Evolutionary conservation across 1,139 yeast species (phyloP), one percentile per base, ranked within the genome.

Genomic region (Pichia sp.): DNA sequence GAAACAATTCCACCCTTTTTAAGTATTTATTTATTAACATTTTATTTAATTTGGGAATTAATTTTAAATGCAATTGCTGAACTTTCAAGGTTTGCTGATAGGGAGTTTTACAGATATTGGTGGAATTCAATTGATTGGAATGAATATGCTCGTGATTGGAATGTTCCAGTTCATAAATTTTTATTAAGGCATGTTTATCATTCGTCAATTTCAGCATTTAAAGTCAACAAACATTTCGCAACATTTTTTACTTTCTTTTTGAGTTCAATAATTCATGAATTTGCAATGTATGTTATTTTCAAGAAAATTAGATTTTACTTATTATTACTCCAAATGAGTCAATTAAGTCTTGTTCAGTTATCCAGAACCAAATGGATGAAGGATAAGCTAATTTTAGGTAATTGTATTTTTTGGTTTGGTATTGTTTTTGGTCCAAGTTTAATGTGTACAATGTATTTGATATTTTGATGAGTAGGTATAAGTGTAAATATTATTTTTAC

Each of bases 61-160:
- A 92, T 90, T 44, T 67, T 90, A 53, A 90, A 89, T 59, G 83
- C 84, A 20, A 77, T 92, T 55, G 97, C 96, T 0, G 98, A 92
- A 61, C 68, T 92, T 37, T 82, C 95, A 22, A 58, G 74, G 43
- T 92, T 82, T 64, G 96, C 90, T 2, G 97, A 92, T 61, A 76
- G 98, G 37, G 86, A 84, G 54, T 92, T 92, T 62, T 92, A 92
- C 58, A 95, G 95, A 4, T 87, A 89, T 37, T 92, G 98, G 98
- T 92, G 97, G 98, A 87, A 92, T 55, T 86, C 95, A 54, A 80
- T 85, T 28, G 83, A 89, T 41, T 92, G 97, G 96, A 89, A 86
- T 46, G 92, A 89, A 61, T 92, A 86, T 66, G 85, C 97, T 9
- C 75, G 97, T 53, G 80, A 86, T 53, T 94, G 99, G 98, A 92